Evolutionary conservation across 306 rosid genomes (phyloP).

Genomic region (Albizia julibrissin): DNA sequence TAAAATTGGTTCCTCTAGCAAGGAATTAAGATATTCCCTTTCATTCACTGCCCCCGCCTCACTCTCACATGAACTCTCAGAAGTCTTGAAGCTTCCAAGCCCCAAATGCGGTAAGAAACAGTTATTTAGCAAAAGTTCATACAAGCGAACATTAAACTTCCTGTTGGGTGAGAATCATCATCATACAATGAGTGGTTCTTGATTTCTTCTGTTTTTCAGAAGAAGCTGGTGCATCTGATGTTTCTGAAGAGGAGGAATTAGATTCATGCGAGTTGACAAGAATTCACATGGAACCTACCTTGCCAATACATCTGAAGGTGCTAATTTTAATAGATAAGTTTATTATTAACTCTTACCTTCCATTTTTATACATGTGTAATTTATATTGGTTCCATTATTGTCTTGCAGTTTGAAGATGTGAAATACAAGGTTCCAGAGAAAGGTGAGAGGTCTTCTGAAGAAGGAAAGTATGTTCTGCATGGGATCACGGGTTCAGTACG

Average conservation of each 20-base stretch:
- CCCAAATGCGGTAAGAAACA: neutral
- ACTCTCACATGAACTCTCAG: slow-evolving; percentile 6
- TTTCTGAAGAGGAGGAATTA: neutral
- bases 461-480: slow-evolving; percentile 6
- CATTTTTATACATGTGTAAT: neutral
- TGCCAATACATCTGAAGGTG: slow-evolving; percentile 15
- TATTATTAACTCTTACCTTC: neutral
- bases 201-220: neutral
- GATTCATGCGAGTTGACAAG: neutral
- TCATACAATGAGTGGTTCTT: neutral
- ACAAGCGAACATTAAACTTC: neutral
- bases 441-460: neutral
- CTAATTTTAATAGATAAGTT: neutral
- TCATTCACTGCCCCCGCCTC: slow-evolving; percentile 4
- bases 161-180: neutral
- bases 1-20: neutral
- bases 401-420: slow-evolving; percentile 19
- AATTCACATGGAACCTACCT: neutral
- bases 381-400: neutral
- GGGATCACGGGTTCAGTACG: slow-evolving; percentile 13
- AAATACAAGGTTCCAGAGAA: neutral
- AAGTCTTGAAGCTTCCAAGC: neutral
- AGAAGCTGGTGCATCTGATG: neutral
- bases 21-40: slow-evolving; percentile 4
- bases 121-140: neutral